phyloP scores from a whole-genome alignment of 1,284 basidiomycete species.

The Inonotus obliquus region DNA sequence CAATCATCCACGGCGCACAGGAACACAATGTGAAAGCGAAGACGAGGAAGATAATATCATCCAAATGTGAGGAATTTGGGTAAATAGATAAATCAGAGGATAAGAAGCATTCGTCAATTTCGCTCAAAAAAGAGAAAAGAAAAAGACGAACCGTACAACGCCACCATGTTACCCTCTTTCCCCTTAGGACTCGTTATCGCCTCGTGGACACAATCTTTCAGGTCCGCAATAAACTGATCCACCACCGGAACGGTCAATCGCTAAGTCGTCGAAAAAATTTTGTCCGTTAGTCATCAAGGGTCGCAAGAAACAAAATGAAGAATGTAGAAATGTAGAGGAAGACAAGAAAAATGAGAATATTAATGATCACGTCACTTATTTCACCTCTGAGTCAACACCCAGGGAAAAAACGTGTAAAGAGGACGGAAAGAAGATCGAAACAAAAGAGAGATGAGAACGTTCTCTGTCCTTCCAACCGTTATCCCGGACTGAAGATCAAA shows the following conservation, averaged over 20 bases:
- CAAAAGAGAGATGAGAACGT: too few relatives aligned
- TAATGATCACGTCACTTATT: neutral
- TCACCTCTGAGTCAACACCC: neutral
- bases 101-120: too few relatives aligned
- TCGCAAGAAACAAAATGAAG: neutral
- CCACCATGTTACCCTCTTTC: constrained; percentile 75
- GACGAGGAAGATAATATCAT: neutral
- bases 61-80: neutral
- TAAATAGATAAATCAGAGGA: neutral
- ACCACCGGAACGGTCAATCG: constrained; percentile 73
- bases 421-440: too few relatives aligned
- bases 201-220: constrained; percentile 71
- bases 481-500: neutral
- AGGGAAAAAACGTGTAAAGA: neutral
- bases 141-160: constrained; percentile 69
- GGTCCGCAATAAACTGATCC: constrained; percentile 75
- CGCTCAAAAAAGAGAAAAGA: neutral
- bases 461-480: too few relatives aligned
- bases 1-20: too few relatives aligned
- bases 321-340: neutral
- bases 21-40: neutral
- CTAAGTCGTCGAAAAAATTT: constrained; percentile 33
- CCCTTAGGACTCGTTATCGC: constrained; percentile 45
- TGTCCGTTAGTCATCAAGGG: neutral
- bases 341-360: neutral